Conservation (phyloP, 495 filamentous ascomycete genomes). For the Sabuloglossum arenarium region DNA sequence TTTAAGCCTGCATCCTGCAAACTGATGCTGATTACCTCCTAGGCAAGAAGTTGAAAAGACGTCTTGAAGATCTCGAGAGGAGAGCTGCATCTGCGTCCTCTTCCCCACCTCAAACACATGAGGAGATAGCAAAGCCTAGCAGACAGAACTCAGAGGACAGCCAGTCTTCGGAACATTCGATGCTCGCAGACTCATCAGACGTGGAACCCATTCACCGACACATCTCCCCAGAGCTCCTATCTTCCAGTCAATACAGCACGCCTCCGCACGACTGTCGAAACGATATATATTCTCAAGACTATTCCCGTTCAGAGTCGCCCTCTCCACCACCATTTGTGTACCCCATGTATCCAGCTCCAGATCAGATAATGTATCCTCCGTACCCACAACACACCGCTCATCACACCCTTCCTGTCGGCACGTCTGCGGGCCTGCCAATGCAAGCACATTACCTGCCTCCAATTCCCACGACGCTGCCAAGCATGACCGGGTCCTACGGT, state of each 20-base stretch:
- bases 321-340: slow-evolving; percentile 56
- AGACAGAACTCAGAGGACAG: slow-evolving; percentile 1
- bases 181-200: neutral
- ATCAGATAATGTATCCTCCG: slow-evolving; percentile 40
- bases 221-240: slow-evolving; percentile 4
- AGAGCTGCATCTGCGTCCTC: slow-evolving; percentile 42
- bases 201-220: neutral
- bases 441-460: slow-evolving; percentile 44
- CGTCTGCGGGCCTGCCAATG: slow-evolving; percentile 11
- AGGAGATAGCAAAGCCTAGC: slow-evolving; percentile 1
- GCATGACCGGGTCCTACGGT: slow-evolving; percentile 39
- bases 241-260: neutral
- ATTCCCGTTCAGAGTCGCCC: slow-evolving; percentile 45
- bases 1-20: neutral
- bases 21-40: slow-evolving; percentile 3
- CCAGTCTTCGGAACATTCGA: neutral
- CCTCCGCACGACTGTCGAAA: neutral
- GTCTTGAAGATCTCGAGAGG: slow-evolving; percentile 88
- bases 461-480: slow-evolving; percentile 40
- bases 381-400: slow-evolving; percentile 51
- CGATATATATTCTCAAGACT: slow-evolving; percentile 42
- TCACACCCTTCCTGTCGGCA: slow-evolving; percentile 29
- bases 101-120: slow-evolving; percentile 5
- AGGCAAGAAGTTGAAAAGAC: slow-evolving; percentile 99
- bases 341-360: slow-evolving; percentile 42